Percentiles rank a stretch among this genome's conserved stretches.
Evolutionary conservation across 2,329 filamentous ascomycete species (phyloP).

Genomic region (Neonectria ditissima): DNA sequence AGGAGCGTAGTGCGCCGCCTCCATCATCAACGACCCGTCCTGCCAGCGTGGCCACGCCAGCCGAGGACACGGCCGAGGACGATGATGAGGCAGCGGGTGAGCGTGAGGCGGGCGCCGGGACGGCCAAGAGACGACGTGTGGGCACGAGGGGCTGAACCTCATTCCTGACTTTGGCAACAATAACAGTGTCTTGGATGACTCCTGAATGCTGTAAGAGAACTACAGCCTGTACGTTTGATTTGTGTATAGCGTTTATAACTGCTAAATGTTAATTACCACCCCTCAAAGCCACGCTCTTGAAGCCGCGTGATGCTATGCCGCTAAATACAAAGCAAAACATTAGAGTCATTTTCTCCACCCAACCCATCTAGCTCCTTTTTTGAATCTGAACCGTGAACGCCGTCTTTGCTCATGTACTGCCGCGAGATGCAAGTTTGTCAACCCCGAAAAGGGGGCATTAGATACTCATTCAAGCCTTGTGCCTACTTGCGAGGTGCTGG

Average conservation of each 20-base stretch:
- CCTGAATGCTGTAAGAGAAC: conserved; percentile 29
- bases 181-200: conserved; percentile 29
- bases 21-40: conserved; percentile 50
- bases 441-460: neutral
- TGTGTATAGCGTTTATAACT: conserved; percentile 44
- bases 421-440: neutral
- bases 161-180: conserved; percentile 10
- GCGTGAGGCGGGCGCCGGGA: conserved; percentile 48
- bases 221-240: conserved; percentile 39
- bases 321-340: conserved; percentile 11
- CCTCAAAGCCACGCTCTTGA: conserved; percentile 20
- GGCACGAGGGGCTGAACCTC: conserved; percentile 38
- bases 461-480: conserved; percentile 42
- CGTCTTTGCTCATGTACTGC: conserved; percentile 3
- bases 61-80: conserved; percentile 62
- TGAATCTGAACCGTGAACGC: conserved; percentile 20
- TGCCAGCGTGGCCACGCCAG: conserved; percentile 54
- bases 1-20: conserved; percentile 57
- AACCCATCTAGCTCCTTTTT: neutral
- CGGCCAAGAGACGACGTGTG: conserved; percentile 53
- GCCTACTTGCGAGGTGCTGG: conserved; percentile 48
- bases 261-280: conserved; percentile 41
- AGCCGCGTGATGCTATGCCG: conserved; percentile 15
- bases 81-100: conserved; percentile 62
- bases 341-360: neutral